Evolutionary conservation across 768 basidiomycete species (phyloP), one percentile per base, ranked within the genome.

Genomic region (Pisolithus albus): DNA sequence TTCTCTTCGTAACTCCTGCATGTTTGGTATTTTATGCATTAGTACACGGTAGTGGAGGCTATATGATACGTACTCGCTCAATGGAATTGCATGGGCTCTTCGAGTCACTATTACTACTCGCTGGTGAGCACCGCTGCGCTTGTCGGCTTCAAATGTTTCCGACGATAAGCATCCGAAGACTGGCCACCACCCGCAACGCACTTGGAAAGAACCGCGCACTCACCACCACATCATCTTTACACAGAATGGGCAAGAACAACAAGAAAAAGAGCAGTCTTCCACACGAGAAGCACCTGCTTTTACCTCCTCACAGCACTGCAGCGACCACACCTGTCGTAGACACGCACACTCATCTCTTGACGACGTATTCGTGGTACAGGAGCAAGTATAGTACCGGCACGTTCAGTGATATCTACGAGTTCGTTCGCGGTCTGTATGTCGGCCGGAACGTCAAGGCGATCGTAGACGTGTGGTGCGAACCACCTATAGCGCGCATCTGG

Each of bases 391-490:
- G 76, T 23, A 65, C 74, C 0, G 82, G 80, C 0, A 72, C 72
- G 49, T 74, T 77, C 56, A 59, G 69, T 8, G 75, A 73, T n/a
- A 70, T 88, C n/a, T 79, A 75, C 62, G 86, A 85, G 37, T 88
- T 92, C 56, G 77, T 86, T 5, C 74, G 76, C 2, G 82, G 72
- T 15, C 62, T 88, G 60, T 88, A 86, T 59, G 65, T 61, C 1
- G 78, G 69, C 9, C 76, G 77, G 26, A 75, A 75, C 36, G 80
- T 91, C 4, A 70, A 79, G 48, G 76, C 82, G 5, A 75, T 92
- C 49, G 81, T 93, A 6, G 91, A 93, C 57, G 91, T 93, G 2
- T 93, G 88, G 85, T 93, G 91, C 57, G 91, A 92, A 60, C 86
- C 85, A 0, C 86, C 89, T 0, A 80, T 88, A 13, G 71, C 70